Percentiles rank a stretch among this genome's conserved stretches.
These are phyloP conservation scores for Pythium dissimile DNA, from an alignment of 352 stramenopile genomes.

Conservation along the genomic window DNA sequence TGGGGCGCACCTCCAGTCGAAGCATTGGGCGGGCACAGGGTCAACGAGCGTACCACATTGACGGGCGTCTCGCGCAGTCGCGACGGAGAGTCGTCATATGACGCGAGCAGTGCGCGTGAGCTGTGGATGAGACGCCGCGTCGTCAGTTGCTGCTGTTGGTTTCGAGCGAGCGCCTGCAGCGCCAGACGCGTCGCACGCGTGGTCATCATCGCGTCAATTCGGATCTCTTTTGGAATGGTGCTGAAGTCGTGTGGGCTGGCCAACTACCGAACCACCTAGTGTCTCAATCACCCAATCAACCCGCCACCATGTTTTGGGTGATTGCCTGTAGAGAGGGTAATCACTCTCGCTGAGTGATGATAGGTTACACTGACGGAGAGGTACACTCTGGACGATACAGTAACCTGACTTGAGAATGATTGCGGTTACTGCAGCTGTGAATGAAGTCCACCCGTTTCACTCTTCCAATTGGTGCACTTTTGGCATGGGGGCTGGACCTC, in stretches of 20 bases:
- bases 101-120: slow-evolving; percentile 14
- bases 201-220: slow-evolving; percentile 16
- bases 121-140: slow-evolving; percentile 20
- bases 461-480: too few relatives aligned
- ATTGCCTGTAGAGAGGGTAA: slow-evolving; percentile 2
- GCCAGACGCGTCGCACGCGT: slow-evolving; percentile 10
- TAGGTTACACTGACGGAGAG: not conserved
- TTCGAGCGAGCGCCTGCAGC: slow-evolving; percentile 5
- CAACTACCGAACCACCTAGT: slow-evolving; percentile 8
- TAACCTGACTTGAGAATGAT: too few relatives aligned
- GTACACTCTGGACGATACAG: not conserved
- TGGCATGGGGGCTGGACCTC: slow-evolving; percentile 8
- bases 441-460: slow-evolving; percentile 15
- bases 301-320: not conserved
- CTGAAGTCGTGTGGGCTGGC: slow-evolving; percentile 2
- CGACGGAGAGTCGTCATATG: slow-evolving; percentile 21
- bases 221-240: slow-evolving; percentile 6
- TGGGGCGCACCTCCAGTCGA: not conserved
- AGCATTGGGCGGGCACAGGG: too few relatives aligned
- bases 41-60: slow-evolving; percentile 23
- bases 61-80: slow-evolving; percentile 22
- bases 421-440: too few relatives aligned
- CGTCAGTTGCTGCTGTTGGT: slow-evolving; percentile 3
- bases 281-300: not conserved
- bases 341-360: slow-evolving; percentile 1